Base-by-base conservation (phyloP, 176 grass and related monocot species). In the Cenchrus fungigraminus region DNA sequence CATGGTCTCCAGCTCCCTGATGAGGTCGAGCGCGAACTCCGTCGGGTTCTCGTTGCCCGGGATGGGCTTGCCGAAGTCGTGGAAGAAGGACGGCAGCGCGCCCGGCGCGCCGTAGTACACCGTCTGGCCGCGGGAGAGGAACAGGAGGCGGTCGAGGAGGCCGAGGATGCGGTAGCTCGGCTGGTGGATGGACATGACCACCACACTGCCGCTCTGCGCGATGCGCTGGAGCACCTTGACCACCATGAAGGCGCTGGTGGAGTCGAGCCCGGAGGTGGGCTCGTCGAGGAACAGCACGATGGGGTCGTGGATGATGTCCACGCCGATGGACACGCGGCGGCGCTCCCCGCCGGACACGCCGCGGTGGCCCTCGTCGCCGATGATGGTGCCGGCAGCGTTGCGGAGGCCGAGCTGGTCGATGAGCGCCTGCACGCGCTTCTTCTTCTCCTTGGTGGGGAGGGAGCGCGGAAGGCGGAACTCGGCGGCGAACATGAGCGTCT, bases 201-300 rank as follows among this genome's bases (percentile, higher is more conserved):
- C 96, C 57, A 98, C 85, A 85, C 96, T 95, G 59, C 96, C 96
- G 76, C 96, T 98, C 34, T 95, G 96, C 7, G 96, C 96, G 73
- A 98, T 98, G 61, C 86, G 72, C 88, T 98, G 93, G 34, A 98
- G 88, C 43, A 98, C 96, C 58, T 89, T 87, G 9, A 95, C 93
- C 58, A 98, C 96, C 96, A 98, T 98, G 90, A 94, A 98, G 11
- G 96, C 96, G 84, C 96, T 98, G 77, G 96, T 98, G 53, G 96
- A 98, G 89, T 98, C 96, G 13, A 98, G 93, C 54, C 96, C 96
- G 14, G 96, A 98, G 65, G 96, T 98, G 37, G 96, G 96, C 84
- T 98, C 96, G 75, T 98, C 96, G 52, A 98, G 93, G 86, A 98
- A 98, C 57, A 98, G 93, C 1, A 95, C 71, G 83, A 98, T 98